phyloP scores from a whole-genome alignment of 257 asterid genomes.

The Gentiana dahurica region DNA sequence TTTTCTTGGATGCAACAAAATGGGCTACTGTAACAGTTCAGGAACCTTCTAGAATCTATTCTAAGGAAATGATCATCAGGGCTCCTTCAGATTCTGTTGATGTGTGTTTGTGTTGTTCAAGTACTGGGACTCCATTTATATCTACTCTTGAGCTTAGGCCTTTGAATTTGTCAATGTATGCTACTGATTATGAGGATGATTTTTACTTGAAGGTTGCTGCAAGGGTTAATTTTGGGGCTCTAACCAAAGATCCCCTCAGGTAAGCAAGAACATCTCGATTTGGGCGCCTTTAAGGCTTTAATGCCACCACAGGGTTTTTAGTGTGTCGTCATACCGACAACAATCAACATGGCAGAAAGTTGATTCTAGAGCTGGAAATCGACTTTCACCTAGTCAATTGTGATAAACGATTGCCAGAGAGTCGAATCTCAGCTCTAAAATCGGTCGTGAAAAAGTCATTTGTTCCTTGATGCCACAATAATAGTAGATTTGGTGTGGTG shows the following conservation, averaged over 20 bases:
- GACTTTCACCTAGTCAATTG: too few relatives aligned
- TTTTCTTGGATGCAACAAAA: conserved; percentile 72
- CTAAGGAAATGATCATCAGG: conserved; percentile 79
- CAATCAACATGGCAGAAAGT: too few relatives aligned
- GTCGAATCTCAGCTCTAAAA: too few relatives aligned
- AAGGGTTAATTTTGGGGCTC: conserved; percentile 85
- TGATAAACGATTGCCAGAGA: too few relatives aligned
- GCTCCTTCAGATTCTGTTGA: conserved; percentile 60
- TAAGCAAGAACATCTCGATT: conserved; percentile 5
- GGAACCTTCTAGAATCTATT: conserved; percentile 59
- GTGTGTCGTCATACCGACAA: too few relatives aligned
- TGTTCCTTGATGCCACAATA: too few relatives aligned
- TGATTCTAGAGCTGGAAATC: too few relatives aligned
- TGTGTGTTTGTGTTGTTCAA: conserved; percentile 88
- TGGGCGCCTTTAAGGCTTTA: background rate
- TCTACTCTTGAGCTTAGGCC: conserved; percentile 93
- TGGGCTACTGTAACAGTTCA: conserved; percentile 76
- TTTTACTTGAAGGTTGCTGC: conserved; percentile 69
- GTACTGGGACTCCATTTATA: conserved; percentile 80
- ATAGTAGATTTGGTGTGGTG: too few relatives aligned
- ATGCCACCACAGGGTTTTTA: too few relatives aligned
- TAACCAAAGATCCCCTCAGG: conserved; percentile 47
- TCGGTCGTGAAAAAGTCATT: too few relatives aligned
- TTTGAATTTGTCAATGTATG: conserved; percentile 79
- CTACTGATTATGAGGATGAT: conserved; percentile 79